These are phyloP conservation scores for Kurtzmaniella fragi DNA, from an alignment of 805 yeast species.

Conservation along the genomic window DNA sequence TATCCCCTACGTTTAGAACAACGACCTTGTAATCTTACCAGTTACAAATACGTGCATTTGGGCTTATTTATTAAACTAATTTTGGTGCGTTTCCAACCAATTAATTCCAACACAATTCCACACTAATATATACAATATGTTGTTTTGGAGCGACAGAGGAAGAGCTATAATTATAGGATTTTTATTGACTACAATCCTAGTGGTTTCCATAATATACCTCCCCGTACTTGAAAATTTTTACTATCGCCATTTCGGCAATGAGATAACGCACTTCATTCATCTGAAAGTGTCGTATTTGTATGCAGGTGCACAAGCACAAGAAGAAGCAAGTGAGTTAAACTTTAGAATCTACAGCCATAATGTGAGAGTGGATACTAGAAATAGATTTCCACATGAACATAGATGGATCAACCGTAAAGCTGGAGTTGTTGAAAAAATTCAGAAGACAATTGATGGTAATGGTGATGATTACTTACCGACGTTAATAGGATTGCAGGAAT, in stretches of 20 bases:
- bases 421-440: slow-evolving; percentile 3
- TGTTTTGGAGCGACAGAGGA: slow-evolving; percentile 1
- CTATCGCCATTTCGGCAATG: neutral
- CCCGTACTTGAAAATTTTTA: neutral
- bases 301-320: neutral
- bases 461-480: slow-evolving; percentile 1
- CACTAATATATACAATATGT: too few relatives aligned
- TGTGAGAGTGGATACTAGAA: slow-evolving; percentile 5
- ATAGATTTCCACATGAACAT: slow-evolving; percentile 4
- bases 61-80: too few relatives aligned
- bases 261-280: neutral
- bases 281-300: neutral
- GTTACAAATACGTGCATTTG: too few relatives aligned
- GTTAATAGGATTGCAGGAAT: slow-evolving; percentile 7
- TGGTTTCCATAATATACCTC: neutral
- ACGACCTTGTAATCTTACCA: too few relatives aligned
- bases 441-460: slow-evolving; percentile 1
- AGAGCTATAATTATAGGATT: too few relatives aligned
- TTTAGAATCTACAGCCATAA: slow-evolving; percentile 10
- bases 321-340: slow-evolving; percentile 3
- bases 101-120: too few relatives aligned
- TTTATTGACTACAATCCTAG: too few relatives aligned
- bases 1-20: too few relatives aligned
- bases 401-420: slow-evolving; percentile 4
- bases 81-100: too few relatives aligned